Evolutionary conservation across 2,329 filamentous ascomycete species (phyloP).

Genomic region (Graphilbum ipis-grandicollis): DNA sequence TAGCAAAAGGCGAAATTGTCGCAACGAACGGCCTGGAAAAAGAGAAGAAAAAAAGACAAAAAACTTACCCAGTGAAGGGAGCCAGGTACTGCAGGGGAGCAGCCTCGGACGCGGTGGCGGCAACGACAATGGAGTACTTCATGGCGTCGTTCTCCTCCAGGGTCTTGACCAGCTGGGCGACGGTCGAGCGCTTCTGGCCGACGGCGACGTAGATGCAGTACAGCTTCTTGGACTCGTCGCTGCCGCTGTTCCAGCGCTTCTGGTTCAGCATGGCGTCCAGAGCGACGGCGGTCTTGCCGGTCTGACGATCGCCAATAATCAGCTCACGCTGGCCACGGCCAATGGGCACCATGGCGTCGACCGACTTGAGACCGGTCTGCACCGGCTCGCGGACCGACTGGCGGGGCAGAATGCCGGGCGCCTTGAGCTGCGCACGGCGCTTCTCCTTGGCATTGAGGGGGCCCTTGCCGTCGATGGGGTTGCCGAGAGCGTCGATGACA

Average conservation of each 20-base stretch:
- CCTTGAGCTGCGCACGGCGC: constrained; percentile 97
- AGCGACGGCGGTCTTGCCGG: constrained; percentile 96
- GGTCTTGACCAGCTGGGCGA: constrained; percentile 98
- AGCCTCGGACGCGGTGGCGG: constrained; percentile 93
- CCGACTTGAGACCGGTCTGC: constrained; percentile 97
- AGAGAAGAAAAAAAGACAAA: background rate
- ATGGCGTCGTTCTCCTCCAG: constrained; percentile 99
- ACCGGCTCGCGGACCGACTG: constrained; percentile 96
- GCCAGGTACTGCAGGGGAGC: constrained; percentile 88
- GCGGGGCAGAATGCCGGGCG: constrained; percentile 93
- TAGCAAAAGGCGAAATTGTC: constrained; percentile 7
- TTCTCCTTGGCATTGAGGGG: constrained; percentile 82
- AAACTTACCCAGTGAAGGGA: constrained; percentile 56
- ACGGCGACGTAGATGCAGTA: constrained; percentile 99
- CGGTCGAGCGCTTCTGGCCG: constrained; percentile 98
- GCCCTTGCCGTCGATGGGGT: constrained; percentile 99
- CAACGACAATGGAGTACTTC: constrained; percentile 92
- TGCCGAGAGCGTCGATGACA: constrained; percentile 96
- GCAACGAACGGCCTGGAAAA: background rate
- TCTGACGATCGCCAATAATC: constrained; percentile 99
- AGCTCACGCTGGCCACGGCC: constrained; percentile 99
- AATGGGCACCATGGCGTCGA: constrained; percentile 99
- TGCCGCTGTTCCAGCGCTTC: constrained; percentile 84
- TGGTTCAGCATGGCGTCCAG: constrained; percentile 98
- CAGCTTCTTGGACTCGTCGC: constrained; percentile 93